Evolutionary conservation across 306 rosid genomes (phyloP).

Genomic region (Pueraria montana): DNA sequence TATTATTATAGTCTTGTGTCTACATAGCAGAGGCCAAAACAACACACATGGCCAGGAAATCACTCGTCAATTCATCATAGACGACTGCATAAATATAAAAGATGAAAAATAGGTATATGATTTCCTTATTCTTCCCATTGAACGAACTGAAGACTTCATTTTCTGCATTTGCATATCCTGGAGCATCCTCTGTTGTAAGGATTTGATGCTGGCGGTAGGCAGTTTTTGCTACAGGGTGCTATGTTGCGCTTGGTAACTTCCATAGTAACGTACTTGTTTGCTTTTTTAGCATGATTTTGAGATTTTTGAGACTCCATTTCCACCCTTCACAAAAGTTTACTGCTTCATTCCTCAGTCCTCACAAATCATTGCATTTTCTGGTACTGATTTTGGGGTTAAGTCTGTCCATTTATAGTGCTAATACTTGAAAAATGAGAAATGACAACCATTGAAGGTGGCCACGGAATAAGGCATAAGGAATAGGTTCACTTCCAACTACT

Average conservation of each 20-base stretch:
- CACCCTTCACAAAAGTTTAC: slow-evolving; percentile 9
- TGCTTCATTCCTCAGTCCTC: background rate
- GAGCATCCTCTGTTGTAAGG: slow-evolving; percentile 39
- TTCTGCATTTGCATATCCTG: slow-evolving; percentile 32
- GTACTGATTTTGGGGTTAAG: background rate
- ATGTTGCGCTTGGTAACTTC: slow-evolving; percentile 35
- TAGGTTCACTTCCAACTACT: slow-evolving; percentile 16
- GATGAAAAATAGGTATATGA: background rate
- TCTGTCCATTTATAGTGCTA: background rate
- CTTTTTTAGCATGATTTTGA: background rate
- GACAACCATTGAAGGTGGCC: slow-evolving; percentile 22
- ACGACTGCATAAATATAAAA: background rate
- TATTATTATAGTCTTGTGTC: background rate
- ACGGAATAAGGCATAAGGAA: slow-evolving; percentile 12
- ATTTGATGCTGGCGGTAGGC: slow-evolving; percentile 18
- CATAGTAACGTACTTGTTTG: slow-evolving; percentile 23
- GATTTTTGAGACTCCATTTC: slow-evolving; percentile 23
- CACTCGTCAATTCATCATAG: background rate
- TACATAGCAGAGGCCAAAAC: background rate
- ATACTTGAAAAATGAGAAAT: background rate
- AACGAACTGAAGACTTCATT: slow-evolving; percentile 30
- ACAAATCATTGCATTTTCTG: background rate
- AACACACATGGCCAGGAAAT: background rate
- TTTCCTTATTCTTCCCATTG: slow-evolving; percentile 20
- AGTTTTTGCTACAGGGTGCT: slow-evolving; percentile 25